phyloP scores from a whole-genome alignment of 805 yeast species.

The Osmozyma mogii region DNA sequence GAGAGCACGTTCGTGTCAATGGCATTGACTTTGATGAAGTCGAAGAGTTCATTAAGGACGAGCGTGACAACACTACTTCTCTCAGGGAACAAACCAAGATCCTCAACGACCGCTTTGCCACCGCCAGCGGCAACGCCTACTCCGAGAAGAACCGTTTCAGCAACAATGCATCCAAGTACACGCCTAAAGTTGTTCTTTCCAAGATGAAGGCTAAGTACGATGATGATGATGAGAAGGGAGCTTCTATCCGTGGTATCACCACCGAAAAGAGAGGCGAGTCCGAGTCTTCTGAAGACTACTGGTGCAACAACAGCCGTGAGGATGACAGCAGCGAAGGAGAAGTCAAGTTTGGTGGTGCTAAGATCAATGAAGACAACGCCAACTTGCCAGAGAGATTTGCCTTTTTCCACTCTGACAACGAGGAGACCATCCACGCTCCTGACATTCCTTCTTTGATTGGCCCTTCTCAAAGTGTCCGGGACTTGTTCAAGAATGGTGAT shows the following conservation, averaged over 20 bases:
- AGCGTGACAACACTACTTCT: slow-evolving; percentile 37
- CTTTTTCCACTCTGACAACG: not conserved
- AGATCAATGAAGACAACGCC: slow-evolving; percentile 20
- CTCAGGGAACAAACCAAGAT: slow-evolving; percentile 19
- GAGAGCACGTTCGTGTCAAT: slow-evolving; percentile 48
- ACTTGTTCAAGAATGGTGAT: not conserved
- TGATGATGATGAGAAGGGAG: not conserved
- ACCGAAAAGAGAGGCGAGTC: not conserved
- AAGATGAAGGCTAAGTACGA: not conserved
- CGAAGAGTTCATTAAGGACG: slow-evolving; percentile 68
- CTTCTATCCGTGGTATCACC: not conserved
- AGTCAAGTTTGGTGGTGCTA: slow-evolving; percentile 34
- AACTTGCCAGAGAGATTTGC: slow-evolving; percentile 13
- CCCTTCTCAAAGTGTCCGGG: not conserved
- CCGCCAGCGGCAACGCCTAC: slow-evolving; percentile 25
- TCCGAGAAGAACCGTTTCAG: slow-evolving; percentile 31
- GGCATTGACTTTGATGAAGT: slow-evolving; percentile 91
- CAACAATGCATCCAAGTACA: slow-evolving; percentile 54
- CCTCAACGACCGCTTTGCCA: slow-evolving; percentile 16
- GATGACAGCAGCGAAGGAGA: too few relatives aligned
- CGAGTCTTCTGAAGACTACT: slow-evolving; percentile 21
- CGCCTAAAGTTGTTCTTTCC: slow-evolving; percentile 37
- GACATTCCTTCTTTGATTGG: slow-evolving; percentile 1
- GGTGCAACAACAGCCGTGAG: too few relatives aligned
- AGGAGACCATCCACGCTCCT: slow-evolving; percentile 1